These are phyloP conservation scores for Effrenium voratum DNA, from an alignment of 73 alveolate species.

Conservation along the genomic window DNA sequence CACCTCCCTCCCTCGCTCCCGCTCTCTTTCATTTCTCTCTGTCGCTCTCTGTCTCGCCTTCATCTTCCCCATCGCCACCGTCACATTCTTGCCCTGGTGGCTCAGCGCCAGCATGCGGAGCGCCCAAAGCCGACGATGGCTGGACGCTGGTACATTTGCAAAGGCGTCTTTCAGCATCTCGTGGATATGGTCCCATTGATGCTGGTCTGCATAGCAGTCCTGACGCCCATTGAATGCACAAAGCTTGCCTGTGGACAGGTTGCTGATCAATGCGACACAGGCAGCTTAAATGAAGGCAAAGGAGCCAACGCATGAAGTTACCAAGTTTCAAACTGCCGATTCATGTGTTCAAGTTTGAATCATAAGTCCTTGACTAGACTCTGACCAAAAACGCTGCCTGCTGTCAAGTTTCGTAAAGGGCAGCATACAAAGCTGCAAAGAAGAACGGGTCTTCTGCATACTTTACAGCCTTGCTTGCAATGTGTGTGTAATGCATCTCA, in stretches of 20 bases:
- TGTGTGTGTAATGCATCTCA: background rate
- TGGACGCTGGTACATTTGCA: slow-evolving; percentile 15
- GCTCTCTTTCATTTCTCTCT: background rate
- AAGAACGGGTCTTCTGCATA: slow-evolving; percentile 67
- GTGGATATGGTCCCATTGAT: slow-evolving; percentile 82
- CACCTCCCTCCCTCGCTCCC: background rate
- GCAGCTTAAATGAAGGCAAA: too few species aligned
- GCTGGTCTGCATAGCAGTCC: slow-evolving; percentile 84
- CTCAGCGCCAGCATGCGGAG: slow-evolving; percentile 75
- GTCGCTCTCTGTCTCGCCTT: background rate
- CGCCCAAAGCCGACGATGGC: slow-evolving; percentile 80
- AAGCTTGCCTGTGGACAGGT: too few species aligned
- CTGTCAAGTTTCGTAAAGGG: slow-evolving; percentile 47
- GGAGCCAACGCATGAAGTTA: background rate
- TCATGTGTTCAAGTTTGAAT: background rate
- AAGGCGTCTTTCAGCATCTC: slow-evolving; percentile 83
- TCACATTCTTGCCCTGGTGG: slow-evolving; percentile 83
- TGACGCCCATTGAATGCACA: background rate
- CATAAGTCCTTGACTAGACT: background rate
- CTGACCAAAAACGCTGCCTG: too few species aligned
- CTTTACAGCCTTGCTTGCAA: slow-evolving; percentile 43
- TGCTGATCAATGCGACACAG: too few species aligned
- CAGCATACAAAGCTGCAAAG: slow-evolving; percentile 74
- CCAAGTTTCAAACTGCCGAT: background rate
- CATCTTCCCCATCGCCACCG: slow-evolving; percentile 91